phyloP scores from a whole-genome alignment of 768 basidiomycete species.

The Hemileccinum impolitum region DNA sequence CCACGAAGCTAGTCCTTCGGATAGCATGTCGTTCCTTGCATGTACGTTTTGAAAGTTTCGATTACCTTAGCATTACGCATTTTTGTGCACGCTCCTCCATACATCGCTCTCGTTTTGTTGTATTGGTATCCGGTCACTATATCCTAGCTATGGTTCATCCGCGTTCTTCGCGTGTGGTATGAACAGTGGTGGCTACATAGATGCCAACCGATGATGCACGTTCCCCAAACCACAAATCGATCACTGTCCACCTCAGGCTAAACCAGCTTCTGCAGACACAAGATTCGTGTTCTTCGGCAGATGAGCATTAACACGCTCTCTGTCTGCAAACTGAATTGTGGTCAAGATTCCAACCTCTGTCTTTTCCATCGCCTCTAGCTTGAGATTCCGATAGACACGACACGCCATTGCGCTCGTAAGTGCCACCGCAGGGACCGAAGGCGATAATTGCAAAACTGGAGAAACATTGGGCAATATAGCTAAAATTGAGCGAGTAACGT shows the following conservation, averaged over 20 bases:
- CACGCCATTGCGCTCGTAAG: conserved; percentile 33
- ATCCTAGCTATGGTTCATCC: neutral
- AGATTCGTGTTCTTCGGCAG: neutral
- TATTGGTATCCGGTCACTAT: conserved; percentile 4
- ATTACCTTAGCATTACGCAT: neutral
- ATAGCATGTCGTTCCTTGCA: conserved; percentile 5
- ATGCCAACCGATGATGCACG: neutral
- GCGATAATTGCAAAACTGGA: conserved; percentile 20
- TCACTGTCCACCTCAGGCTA: conserved; percentile 1
- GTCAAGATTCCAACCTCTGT: conserved; percentile 12
- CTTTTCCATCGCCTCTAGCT: conserved; percentile 10
- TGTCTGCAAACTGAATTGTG: conserved; percentile 17
- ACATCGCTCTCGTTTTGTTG: conserved; percentile 19
- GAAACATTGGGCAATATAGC: conserved; percentile 18
- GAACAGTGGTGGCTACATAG: neutral
- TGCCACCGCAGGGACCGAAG: conserved; percentile 28
- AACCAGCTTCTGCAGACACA: neutral
- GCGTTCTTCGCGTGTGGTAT: neutral
- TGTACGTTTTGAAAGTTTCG: conserved; percentile 2
- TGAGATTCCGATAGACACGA: conserved; percentile 35
- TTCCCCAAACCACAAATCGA: neutral
- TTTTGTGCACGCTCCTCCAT: conserved; percentile 1
- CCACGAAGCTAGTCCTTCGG: neutral
- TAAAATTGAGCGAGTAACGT: conserved; percentile 26
- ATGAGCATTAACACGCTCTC: neutral